Evolutionary conservation across 805 yeast species (phyloP), one percentile per base, ranked within the genome.

Genomic region (Maudiozyma serrabonitensis): DNA sequence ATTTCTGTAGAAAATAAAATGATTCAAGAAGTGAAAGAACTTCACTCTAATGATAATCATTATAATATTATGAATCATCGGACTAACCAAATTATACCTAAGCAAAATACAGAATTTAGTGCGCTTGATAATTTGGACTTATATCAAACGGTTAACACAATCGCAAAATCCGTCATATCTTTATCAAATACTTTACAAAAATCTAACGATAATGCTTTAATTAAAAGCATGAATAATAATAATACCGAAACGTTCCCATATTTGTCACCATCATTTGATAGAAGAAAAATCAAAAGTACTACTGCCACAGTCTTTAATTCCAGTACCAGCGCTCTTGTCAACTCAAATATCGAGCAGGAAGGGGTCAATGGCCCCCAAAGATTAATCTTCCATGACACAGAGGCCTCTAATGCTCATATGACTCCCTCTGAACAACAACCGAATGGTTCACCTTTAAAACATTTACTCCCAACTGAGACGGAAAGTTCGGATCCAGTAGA

Each of bases 1-100:
- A 69, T 79, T 4, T 59, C 79, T 11, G 70, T 72, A 56, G 80
- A 77, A 56, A 69, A 71, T 52, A 63, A 66, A n/a, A 52, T 71
- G 6, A 39, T 69, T 35, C 46, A 46, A 38, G 47, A 44, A 18
- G 21, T 50, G 43, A 45, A 49, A 19, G 44, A 37, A 25, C 18
- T 21, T 21, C 23, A 11, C 4, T 23, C 11, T 19, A 25, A 38
- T 23, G 34, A 35, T n/a, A n/a, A 45, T 12, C 8, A 12, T 9
- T 9, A 23, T 25, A n/a, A 25, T 23, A 13, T 12, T 4, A 25
- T 6, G 15, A 21, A 7, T 6, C 21, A 15, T 8, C 2, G 6
- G 16, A 26, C 16, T 6, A 21, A 41, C 8, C 16, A 12, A 15
- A 15, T 6, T 13, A 6, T 32, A n/a, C 25, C 28, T 23, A 43